Evolutionary conservation across 768 basidiomycete genomes (phyloP), one percentile per base, ranked within the genome.

Genomic region (Trametes sanguinea): DNA sequence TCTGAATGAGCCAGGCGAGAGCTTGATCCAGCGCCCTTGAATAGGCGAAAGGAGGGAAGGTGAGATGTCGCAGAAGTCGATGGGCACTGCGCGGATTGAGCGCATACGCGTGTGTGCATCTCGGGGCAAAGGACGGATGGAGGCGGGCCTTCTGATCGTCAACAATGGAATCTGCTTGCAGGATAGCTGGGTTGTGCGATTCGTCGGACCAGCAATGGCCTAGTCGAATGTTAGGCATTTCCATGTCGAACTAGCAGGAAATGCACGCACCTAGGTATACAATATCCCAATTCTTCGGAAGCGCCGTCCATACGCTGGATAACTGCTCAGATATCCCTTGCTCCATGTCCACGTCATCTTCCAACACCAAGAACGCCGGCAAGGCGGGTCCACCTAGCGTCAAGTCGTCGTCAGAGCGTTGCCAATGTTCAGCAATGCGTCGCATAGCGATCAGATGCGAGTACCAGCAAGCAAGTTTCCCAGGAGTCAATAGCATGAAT

Each of bases 141-240:
- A 92, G 71, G 29, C 72, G 29, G 48, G 39, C 47, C 22, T 32
- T 3, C 51, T 39, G 50, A 17, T 48, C 47, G 30, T 17, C 13
- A 14, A 43, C 9, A 33, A 4, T 29, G 30, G 5, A 40, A 39
- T 1, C 7, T n/a, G 10, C 42, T 33, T 16, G 22, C 50, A 40
- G 37, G 17, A 80, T 60, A 4, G 83, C 72, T 3, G 81, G 76
- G 40, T 81, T 73, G 59, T 69, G 71, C 1, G 82, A 73, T 72
- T 92, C 89, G 61, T 90, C 77, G 22, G 88, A 90, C 90, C 90
- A 91, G 68, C 89, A 92, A 65, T 92, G 87, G 6, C 90, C 90
- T 91, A 50, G 30, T 33, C 52, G 37, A 66, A 61, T 42, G 35
- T 37, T 47, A 46, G 39, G 22, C 22, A 22, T 1, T 50, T 42